These are phyloP conservation scores for Telfairia occidentalis DNA, from an alignment of 331 rosid species.

Conservation along the genomic window DNA sequence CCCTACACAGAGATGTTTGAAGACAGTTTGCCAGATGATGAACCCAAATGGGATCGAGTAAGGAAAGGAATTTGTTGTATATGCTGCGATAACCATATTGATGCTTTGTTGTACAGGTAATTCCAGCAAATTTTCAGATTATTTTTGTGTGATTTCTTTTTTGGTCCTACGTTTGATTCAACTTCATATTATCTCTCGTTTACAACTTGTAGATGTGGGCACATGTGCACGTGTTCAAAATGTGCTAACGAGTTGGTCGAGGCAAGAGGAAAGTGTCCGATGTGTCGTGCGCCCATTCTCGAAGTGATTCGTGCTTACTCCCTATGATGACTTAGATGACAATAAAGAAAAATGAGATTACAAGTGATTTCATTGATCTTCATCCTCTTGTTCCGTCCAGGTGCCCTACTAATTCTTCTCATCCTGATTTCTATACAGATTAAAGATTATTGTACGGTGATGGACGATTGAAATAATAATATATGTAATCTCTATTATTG, in stretches of 20 bases:
- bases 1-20: conserved; percentile 31
- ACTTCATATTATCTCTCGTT: conserved; percentile 4
- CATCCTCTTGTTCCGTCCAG: neutral
- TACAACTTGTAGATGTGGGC: conserved; percentile 66
- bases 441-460: neutral
- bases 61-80: conserved; percentile 88
- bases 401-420: conserved; percentile 3
- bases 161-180: neutral
- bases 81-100: conserved; percentile 59
- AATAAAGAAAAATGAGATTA: neutral
- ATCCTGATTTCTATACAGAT: neutral
- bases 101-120: conserved; percentile 91
- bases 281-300: conserved; percentile 88
- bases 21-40: conserved; percentile 39
- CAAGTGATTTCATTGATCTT: conserved; percentile 9
- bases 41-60: conserved; percentile 77
- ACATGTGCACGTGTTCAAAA: conserved; percentile 87
- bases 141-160: neutral
- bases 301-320: conserved; percentile 93
- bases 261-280: conserved; percentile 70
- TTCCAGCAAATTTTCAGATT: neutral
- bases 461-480: conserved; percentile 11
- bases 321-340: conserved; percentile 18
- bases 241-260: conserved; percentile 69
- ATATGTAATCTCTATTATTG: neutral